Conservation (phyloP, 352 stramenopile species). For the Phytophthora boehmeriae region DNA sequence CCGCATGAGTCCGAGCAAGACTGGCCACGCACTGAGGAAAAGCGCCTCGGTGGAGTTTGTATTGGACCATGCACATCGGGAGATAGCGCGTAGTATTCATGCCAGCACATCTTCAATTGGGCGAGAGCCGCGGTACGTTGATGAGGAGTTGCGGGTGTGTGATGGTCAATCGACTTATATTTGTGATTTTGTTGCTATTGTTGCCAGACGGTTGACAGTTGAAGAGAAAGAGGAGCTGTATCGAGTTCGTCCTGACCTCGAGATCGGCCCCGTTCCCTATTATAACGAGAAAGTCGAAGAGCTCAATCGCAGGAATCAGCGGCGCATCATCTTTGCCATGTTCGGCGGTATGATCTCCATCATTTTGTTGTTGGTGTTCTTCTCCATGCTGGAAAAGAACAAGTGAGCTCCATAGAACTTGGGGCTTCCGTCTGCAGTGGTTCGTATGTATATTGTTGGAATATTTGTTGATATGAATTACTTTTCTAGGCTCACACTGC, state of each 20-base stretch:
- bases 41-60: slow-evolving; percentile 78
- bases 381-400: slow-evolving; percentile 54
- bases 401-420: slow-evolving; percentile 28
- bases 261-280: slow-evolving; percentile 66
- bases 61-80: slow-evolving; percentile 48
- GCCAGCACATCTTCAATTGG: slow-evolving; percentile 47
- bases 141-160: not conserved
- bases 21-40: slow-evolving; percentile 50
- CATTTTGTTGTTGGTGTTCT: slow-evolving; percentile 73
- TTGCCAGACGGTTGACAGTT: slow-evolving; percentile 64
- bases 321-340: slow-evolving; percentile 74
- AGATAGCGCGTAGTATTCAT: slow-evolving; percentile 38
- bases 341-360: slow-evolving; percentile 75
- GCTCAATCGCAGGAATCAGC: slow-evolving; percentile 62
- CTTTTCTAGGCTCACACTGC: not conserved
- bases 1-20: slow-evolving; percentile 54
- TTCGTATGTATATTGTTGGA: not conserved
- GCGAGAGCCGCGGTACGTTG: slow-evolving; percentile 52
- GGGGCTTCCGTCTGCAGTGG: slow-evolving; percentile 12
- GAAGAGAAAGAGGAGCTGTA: slow-evolving; percentile 88
- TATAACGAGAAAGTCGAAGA: slow-evolving; percentile 66
- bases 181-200: slow-evolving; percentile 9
- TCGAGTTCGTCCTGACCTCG: slow-evolving; percentile 78
- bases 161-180: not conserved
- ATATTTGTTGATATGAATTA: not conserved